A percentile compares a stretch with the other conserved stretches of the same genome.
Evolutionary conservation across 1,284 basidiomycete genomes (phyloP).

Genomic region (Binderoboletus segoi): DNA sequence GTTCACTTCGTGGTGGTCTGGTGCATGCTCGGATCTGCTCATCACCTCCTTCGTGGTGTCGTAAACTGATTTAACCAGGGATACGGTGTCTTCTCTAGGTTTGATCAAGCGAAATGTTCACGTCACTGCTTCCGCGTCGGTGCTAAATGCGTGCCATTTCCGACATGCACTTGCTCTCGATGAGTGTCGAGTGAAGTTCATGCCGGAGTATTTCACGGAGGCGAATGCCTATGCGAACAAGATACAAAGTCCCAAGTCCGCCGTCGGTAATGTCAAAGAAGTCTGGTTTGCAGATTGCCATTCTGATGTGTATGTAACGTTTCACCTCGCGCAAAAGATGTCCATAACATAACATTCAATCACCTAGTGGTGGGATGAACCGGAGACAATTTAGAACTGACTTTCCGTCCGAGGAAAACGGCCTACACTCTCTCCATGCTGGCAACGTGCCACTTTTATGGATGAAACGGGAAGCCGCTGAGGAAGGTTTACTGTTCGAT

Average conservation of each 20-base stretch:
- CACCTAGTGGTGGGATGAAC: too few relatives aligned
- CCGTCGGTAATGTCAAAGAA: slow-evolving; percentile 23
- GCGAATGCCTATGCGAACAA: slow-evolving; percentile 28
- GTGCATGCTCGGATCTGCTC: slow-evolving; percentile 21
- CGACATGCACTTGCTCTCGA: slow-evolving; percentile 44
- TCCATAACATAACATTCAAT: too few relatives aligned
- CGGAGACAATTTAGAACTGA: too few relatives aligned
- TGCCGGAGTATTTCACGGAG: slow-evolving; percentile 38
- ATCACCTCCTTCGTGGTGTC: not conserved
- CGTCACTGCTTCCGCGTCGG: not conserved
- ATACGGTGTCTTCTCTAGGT: slow-evolving; percentile 38
- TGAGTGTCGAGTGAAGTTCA: slow-evolving; percentile 41
- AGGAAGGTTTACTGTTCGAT: not conserved
- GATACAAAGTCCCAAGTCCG: too few relatives aligned
- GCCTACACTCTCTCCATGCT: not conserved
- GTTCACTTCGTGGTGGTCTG: slow-evolving; percentile 43
- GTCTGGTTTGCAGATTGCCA: slow-evolving; percentile 7
- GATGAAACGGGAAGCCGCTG: slow-evolving; percentile 14
- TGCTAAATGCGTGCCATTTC: slow-evolving; percentile 33
- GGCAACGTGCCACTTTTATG: slow-evolving; percentile 22
- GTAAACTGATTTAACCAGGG: slow-evolving; percentile 32
- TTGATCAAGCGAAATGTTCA: not conserved
- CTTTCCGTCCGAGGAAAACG: too few relatives aligned
- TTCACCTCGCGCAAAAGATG: too few relatives aligned
- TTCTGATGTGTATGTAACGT: slow-evolving; percentile 11